Base-by-base conservation (phyloP, 495 filamentous ascomycete genomes). In the Saxophila tyrrhenica region DNA sequence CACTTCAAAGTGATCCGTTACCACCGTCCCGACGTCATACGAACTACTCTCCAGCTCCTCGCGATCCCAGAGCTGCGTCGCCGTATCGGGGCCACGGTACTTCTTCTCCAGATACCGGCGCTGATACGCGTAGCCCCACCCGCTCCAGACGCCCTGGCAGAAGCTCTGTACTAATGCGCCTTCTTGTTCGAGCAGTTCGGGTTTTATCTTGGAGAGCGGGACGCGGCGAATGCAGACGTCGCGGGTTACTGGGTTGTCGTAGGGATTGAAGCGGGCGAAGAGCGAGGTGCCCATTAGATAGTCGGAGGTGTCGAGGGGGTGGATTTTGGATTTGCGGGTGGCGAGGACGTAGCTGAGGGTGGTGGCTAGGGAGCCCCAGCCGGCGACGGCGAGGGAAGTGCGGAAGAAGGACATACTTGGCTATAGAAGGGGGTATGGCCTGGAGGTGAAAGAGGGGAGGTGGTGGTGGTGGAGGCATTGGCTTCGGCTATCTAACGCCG, bases 1-100 rank as follows among this genome's bases (percentile, higher is more conserved):
- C 0, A 89, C 83, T 66, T 89, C 82, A 65, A 89, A 87, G 67
- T 89, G 84, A 63, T 89, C 84, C 23, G 81, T 84, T 60, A 87
- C 77, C 25, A 76, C 64, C 20, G 83, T 83, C 23, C 83, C 83
- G 38, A 75, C 67, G 23, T 80, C 74, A 65, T 84, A 89, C 32
- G 56, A 70, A 25, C 72, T 77, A 17, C 60, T 47, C 20, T 72
- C 61, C 0, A 89, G 72, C 38, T 82, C 77, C 7, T 70, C 63
- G 21, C 64, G 69, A 3, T 72, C 69, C 85, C 85, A 87, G 20
- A 87, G 77, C 57, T 86, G 77, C 50, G 67, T 54, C 22, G 78
- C 71, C 7, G 83, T 85, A n/a, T 75, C 75, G 2, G 79, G 71
- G 38, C 67, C 67, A 45, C 79, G 72, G 67, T 84, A 83, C 62